phyloP scores from a whole-genome alignment of 352 stramenopile species.

The Globisporangium uncinulatum region DNA sequence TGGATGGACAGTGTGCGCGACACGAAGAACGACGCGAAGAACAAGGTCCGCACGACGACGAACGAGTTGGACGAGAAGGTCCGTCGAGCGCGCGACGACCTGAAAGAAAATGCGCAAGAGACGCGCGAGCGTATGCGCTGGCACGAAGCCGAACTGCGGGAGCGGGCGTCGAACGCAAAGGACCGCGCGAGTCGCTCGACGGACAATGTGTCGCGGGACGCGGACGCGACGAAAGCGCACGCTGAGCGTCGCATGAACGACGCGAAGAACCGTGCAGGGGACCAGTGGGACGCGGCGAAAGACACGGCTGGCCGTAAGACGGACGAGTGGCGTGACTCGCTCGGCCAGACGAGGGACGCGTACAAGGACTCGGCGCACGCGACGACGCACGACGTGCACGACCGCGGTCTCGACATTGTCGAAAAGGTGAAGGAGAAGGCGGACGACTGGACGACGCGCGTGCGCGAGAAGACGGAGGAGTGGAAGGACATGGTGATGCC shows the following conservation, averaged over 20 bases:
- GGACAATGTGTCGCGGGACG: not conserved
- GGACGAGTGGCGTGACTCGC: constrained; percentile 9
- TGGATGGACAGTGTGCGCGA: constrained; percentile 18
- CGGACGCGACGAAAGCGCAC: constrained; percentile 1
- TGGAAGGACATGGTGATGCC: constrained; percentile 24
- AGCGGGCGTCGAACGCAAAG: constrained; percentile 18
- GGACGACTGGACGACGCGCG: constrained; percentile 19
- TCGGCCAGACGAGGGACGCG: constrained; percentile 7
- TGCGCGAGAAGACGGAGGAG: constrained; percentile 25
- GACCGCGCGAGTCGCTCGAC: constrained; percentile 8
- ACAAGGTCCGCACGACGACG: constrained; percentile 20
- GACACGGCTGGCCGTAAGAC: constrained; percentile 10
- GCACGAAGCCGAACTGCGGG: constrained; percentile 20
- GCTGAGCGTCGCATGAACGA: not conserved
- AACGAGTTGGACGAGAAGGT: constrained; percentile 28
- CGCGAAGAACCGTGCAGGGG: constrained; percentile 6
- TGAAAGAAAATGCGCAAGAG: constrained; percentile 27
- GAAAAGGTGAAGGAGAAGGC: constrained; percentile 26
- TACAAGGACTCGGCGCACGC: constrained; percentile 20
- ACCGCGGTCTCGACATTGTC: constrained; percentile 1
- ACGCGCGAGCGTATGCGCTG: constrained; percentile 22
- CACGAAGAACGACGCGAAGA: constrained; percentile 20
- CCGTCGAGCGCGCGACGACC: constrained; percentile 25
- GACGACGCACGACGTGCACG: constrained; percentile 14
- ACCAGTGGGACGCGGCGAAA: not conserved